A percentile compares a stretch with the other conserved stretches of the same genome.
These are phyloP conservation scores for Acidiella bohemica DNA, from an alignment of 495 filamentous ascomycete species.

Conservation along the genomic window DNA sequence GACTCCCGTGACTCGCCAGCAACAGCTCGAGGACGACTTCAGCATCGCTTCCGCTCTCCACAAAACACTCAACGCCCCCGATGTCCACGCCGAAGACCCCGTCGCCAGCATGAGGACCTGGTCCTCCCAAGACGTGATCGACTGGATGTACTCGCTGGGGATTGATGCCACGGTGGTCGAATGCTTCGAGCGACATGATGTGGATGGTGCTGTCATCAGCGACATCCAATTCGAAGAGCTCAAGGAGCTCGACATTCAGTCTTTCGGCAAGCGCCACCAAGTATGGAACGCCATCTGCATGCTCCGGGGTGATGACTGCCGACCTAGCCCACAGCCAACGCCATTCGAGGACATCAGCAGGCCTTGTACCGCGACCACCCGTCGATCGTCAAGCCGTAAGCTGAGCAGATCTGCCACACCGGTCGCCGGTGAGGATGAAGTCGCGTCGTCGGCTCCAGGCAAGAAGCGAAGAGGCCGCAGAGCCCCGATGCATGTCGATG, in stretches of 20 bases:
- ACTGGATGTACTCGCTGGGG: conserved; percentile 62
- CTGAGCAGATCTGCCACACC: conserved; percentile 20
- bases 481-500: conserved; percentile 33
- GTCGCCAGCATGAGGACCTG: conserved; percentile 39
- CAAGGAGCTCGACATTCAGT: conserved; percentile 85
- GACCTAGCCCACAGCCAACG: conserved; percentile 33
- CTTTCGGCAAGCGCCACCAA: conserved; percentile 77
- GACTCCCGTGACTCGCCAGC: conserved; percentile 11
- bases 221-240: conserved; percentile 82
- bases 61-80: conserved; percentile 11
- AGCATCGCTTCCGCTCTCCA: conserved; percentile 9
- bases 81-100: conserved; percentile 37
- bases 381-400: conserved; percentile 19
- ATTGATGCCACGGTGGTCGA: conserved; percentile 63
- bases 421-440: conserved; percentile 24
- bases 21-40: conserved; percentile 1
- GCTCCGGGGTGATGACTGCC: conserved; percentile 39
- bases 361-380: conserved; percentile 22
- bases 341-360: conserved; percentile 30
- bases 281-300: conserved; percentile 73
- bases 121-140: conserved; percentile 61
- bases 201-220: conserved; percentile 69
- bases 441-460: conserved; percentile 25
- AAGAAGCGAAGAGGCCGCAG: conserved; percentile 36
- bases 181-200: conserved; percentile 79